These are phyloP conservation scores for Claviceps paspali DNA, from an alignment of 2,329 filamentous ascomycete genomes.

Conservation along the genomic window DNA sequence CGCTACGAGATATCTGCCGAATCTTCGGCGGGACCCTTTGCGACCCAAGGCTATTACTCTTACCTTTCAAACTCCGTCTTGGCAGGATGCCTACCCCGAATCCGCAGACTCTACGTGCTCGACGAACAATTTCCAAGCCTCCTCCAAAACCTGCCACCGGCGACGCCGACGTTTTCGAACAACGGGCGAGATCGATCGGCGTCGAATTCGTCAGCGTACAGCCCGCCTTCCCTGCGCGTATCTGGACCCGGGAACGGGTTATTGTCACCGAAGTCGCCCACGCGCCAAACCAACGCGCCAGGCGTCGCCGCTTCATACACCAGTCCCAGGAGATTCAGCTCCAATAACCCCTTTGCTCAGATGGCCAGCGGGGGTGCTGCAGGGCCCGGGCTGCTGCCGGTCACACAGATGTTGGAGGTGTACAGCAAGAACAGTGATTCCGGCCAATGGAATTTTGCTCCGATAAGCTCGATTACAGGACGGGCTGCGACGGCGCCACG, in stretches of 20 bases:
- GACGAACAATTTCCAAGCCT: slow-evolving; percentile 72
- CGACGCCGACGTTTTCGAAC: slow-evolving; percentile 25
- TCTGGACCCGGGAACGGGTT: slow-evolving; percentile 11
- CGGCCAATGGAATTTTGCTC: slow-evolving; percentile 42
- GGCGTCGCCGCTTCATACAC: slow-evolving; percentile 6
- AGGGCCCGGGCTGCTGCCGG: slow-evolving; percentile 18
- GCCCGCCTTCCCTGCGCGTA: slow-evolving; percentile 6
- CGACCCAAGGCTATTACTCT: slow-evolving; percentile 55
- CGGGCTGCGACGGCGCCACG: slow-evolving; percentile 12
- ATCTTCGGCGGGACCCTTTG: slow-evolving; percentile 40
- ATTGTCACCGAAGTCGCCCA: slow-evolving; percentile 11
- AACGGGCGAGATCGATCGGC: slow-evolving; percentile 17
- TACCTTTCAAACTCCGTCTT: slow-evolving; percentile 78
- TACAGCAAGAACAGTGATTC: slow-evolving; percentile 45
- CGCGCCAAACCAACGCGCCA: slow-evolving; percentile 13
- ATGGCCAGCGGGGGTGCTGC: slow-evolving; percentile 6
- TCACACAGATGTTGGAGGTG: slow-evolving; percentile 41
- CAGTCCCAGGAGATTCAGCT: slow-evolving; percentile 33
- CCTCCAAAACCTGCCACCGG: slow-evolving; percentile 56
- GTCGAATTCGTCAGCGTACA: slow-evolving; percentile 15
- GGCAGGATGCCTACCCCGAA: slow-evolving; percentile 54
- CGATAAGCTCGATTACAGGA: slow-evolving; percentile 23
- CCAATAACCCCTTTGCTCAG: slow-evolving; percentile 43
- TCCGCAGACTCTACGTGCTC: slow-evolving; percentile 70
- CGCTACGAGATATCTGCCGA: slow-evolving; percentile 68